Evolutionary conservation across 2,329 filamentous ascomycete genomes (phyloP).

Genomic region (Trichophyton equinum): DNA sequence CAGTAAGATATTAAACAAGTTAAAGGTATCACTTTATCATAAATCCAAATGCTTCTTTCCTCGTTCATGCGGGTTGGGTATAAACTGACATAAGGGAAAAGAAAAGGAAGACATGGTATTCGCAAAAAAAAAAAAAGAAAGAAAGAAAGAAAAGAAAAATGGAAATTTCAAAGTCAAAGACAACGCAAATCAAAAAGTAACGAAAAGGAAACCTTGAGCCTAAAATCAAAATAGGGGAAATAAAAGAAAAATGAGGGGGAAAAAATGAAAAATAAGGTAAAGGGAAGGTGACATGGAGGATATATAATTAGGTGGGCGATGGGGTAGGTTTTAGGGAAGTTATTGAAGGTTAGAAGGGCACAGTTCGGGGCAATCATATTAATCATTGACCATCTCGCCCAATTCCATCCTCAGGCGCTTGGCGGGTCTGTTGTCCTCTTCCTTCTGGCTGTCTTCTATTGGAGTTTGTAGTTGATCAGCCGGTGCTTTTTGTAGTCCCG

Average conservation of each 20-base stretch:
- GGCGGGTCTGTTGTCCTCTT: conserved; percentile 7
- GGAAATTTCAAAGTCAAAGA: background rate
- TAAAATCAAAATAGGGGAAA: background rate
- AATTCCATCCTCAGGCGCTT: conserved; percentile 14
- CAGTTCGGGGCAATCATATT: conserved; percentile 3
- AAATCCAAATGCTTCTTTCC: conserved; percentile 3
- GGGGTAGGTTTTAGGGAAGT: background rate
- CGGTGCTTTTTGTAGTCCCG: background rate
- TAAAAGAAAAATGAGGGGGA: background rate
- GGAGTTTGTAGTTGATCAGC: background rate
- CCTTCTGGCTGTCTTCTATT: background rate
- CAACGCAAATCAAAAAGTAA: background rate
- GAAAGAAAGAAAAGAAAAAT: background rate
- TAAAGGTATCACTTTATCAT: conserved; percentile 3
- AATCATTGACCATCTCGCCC: conserved; percentile 15
- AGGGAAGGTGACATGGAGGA: too few relatives aligned
- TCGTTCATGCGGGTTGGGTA: conserved; percentile 1
- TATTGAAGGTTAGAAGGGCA: background rate
- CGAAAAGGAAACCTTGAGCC: conserved; percentile 1
- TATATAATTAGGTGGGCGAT: background rate
- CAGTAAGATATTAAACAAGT: background rate
- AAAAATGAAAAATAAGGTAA: background rate
- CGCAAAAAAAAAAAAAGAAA: background rate
- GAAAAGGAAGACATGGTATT: background rate
- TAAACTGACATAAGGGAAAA: background rate